Base-by-base conservation (phyloP, 306 rosid species). In the Astragalus membranaceus region DNA sequence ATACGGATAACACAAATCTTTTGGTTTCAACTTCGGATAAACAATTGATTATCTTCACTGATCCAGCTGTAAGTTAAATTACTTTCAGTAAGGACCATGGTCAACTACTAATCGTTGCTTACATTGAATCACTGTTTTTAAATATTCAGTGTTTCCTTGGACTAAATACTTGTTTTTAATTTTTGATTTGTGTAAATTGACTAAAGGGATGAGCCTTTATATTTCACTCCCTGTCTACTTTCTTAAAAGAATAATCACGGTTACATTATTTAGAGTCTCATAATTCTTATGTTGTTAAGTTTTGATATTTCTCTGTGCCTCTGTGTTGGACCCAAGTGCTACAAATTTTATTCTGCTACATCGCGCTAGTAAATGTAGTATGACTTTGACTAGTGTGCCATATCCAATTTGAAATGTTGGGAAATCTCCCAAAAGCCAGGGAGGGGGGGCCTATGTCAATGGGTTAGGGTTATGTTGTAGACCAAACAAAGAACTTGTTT, bases 11-110 rank as follows among this genome's bases (percentile, higher is more conserved):
- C 68, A 91, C 99, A 53, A 94, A 91, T 85, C 89, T 94, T 41
- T 81, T 94, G 86, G 97, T 91, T 69, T 91, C 99, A 36, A 94
- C 99, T 52, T 83, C 67, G 42, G 99, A 94, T 77, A 88, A 86
- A 80, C 84, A 80, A 70, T 82, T 94, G 85, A 78, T 94, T 75
- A 73, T 94, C 81, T 91, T 90, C 85, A 91, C 99, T 5, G 97
- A 91, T 69, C 96, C 99, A 50, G 73, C 97, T 58, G 99, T 91
- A 83, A 85, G 99, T 88, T 67, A 61, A 78, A 70, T 44, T 32
- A 12, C 42, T 67, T 39, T 59, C 46, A 26, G 33, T 30, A 61
- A 67, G 30, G n/a, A 54, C 48, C 77, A 35, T 55, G 23, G 62
- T 67, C 76, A 26, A 44, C 39, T 17, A 48, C 52, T 57, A 48